These are phyloP conservation scores for Kodamaea ohmeri DNA, from an alignment of 1,139 yeast species.

Conservation along the genomic window DNA sequence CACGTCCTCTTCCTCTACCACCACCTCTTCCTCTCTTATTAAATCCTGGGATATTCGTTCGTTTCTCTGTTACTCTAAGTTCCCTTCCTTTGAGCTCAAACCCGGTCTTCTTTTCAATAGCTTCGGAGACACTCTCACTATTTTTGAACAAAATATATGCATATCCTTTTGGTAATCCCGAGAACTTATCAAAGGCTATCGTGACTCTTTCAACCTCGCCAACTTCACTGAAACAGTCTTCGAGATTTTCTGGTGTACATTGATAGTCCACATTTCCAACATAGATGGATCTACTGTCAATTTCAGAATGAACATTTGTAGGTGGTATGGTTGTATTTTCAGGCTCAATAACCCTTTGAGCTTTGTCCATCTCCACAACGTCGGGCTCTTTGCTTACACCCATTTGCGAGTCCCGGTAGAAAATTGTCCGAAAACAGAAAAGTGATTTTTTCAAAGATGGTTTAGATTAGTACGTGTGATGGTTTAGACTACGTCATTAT, in stretches of 20 bases:
- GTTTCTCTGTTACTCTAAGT: conserved; percentile 35
- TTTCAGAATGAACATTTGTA: too few species aligned
- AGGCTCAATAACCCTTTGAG: too few species aligned
- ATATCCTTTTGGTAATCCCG: conserved; percentile 46
- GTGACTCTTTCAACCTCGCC: conserved; percentile 42
- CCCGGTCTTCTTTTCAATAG: conserved; percentile 38
- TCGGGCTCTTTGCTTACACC: too few species aligned
- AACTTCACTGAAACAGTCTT: conserved; percentile 31
- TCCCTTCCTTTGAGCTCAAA: conserved; percentile 36
- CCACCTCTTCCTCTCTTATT: conserved; percentile 23
- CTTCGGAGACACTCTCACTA: conserved; percentile 28
- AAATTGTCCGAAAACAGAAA: too few species aligned
- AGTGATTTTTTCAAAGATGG: too few species aligned
- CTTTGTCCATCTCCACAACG: too few species aligned
- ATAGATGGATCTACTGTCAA: conserved; percentile 38
- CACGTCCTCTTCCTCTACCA: conserved; percentile 23
- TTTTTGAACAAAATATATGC: conserved; percentile 43
- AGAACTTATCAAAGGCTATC: conserved; percentile 36
- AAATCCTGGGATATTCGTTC: conserved; percentile 41
- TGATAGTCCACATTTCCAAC: conserved; percentile 46
- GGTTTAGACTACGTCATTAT: too few species aligned
- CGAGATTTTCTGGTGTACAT: conserved; percentile 43
- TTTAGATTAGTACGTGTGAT: too few species aligned
- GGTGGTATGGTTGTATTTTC: too few species aligned
- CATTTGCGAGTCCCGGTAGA: too few species aligned